Conservation (phyloP, 176 grass and related monocot genomes). For the Hsuehochloa calcarea region DNA sequence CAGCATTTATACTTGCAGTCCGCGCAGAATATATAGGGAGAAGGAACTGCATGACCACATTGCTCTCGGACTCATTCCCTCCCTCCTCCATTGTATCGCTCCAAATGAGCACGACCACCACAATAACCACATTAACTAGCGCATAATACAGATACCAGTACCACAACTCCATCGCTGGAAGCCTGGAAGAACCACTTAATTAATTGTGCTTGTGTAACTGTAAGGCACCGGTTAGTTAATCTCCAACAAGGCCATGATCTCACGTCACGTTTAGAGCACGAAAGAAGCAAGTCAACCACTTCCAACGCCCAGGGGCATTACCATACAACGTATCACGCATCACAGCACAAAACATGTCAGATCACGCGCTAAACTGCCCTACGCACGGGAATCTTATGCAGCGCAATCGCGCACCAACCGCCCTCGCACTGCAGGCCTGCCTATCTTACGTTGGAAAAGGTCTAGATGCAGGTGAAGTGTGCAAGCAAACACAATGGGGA, state of each 20-base stretch:
- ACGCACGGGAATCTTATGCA: constrained; percentile 24
- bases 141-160: neutral
- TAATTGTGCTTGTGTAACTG: constrained; percentile 9
- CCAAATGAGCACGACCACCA: neutral
- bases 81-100: neutral
- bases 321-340: neutral
- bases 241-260: constrained; percentile 9
- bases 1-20: neutral
- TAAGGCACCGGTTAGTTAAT: constrained; percentile 2
- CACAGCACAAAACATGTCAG: neutral
- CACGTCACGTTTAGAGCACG: constrained; percentile 44
- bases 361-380: constrained; percentile 37
- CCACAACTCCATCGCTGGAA: neutral
- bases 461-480: constrained; percentile 19
- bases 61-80: neutral
- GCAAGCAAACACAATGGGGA: constrained; percentile 19
- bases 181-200: constrained; percentile 18
- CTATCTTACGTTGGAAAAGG: neutral
- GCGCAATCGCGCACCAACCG: constrained; percentile 31
- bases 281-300: constrained; percentile 62
- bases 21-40: neutral
- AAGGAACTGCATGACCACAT: neutral
- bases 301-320: constrained; percentile 26
- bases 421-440: neutral
- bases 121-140: neutral